Evolutionary conservation across 768 basidiomycete species (phyloP), one percentile per base, ranked within the genome.

Genomic region (Boletus subparvulus): DNA sequence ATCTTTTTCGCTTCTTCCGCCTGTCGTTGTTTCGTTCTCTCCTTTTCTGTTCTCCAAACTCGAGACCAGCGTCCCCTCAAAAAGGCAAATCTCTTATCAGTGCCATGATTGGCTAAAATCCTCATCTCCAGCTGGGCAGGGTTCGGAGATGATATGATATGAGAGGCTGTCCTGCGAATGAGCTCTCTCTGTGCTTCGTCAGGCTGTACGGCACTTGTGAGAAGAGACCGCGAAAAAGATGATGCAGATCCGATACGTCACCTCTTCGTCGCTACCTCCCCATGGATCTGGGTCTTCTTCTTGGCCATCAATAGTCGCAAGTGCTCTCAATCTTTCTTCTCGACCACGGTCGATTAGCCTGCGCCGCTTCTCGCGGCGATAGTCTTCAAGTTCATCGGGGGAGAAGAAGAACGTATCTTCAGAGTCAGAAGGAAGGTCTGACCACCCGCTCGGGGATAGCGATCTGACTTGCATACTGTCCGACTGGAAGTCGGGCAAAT

Each of bases 381-480:
- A 85, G 56, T 87, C 87, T 14, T 85, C 84, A 3, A 78, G 73
- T 61, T 94, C 92, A 7, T 78, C 77, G 0, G 80, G 80, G 1
- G 83, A 78, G 58, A 94, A 80, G 73, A 90, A 90, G 72, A 93
- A 95, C 0, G 82, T 87, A 61, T 95, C 92, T 73, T 94, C 93
- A 6, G 83, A 68, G 64, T 94, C 92, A 0, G 92, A 93, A 6
- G 92, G 87, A 3, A 94, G 79, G 68, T 92, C 88, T 0, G 87
- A 87, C 92, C 92, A 94, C 9, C 88, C 90, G 4, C 78, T 73
- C 3, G 83, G 81, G 0, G 85, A 83, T 24, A 68, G 71, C 1
- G 78, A 59, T 52, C 65, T 46, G 35, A n/a, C 12, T 6, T 32
- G 59, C 32, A 14, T 37, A 9, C 9, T 26, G 45, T 61, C 53